phyloP scores from a whole-genome alignment of 306 rosid species.

The Cicer bijugum region DNA sequence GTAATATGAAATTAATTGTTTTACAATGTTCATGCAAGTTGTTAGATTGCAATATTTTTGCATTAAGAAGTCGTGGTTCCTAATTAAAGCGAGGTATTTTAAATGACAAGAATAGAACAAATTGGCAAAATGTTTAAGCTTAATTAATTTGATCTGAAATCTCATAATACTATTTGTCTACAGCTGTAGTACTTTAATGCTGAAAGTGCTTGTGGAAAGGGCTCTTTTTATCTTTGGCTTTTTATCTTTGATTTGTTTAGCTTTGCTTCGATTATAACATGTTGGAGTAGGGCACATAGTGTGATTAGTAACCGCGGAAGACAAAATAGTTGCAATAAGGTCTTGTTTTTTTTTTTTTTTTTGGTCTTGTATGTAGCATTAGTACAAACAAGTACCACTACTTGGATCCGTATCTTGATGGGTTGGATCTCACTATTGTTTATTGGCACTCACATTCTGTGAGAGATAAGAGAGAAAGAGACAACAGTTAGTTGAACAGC shows the following conservation, averaged over 20 bases:
- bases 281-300: neutral
- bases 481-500: neutral
- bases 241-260: neutral
- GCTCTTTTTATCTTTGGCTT: conserved; percentile 14
- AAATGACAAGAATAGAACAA: conserved; percentile 1
- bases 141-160: conserved; percentile 14
- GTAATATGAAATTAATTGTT: conserved; percentile 5
- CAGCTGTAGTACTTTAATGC: conserved; percentile 14
- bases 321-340: conserved; percentile 25
- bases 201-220: conserved; percentile 35
- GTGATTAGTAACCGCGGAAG: neutral
- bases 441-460: conserved; percentile 37
- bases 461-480: conserved; percentile 12
- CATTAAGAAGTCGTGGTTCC: conserved; percentile 5
- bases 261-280: neutral
- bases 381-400: conserved; percentile 39
- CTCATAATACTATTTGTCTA: neutral
- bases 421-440: conserved; percentile 58
- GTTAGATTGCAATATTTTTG: conserved; percentile 43
- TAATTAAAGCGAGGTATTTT: conserved; percentile 30
- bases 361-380: conserved; percentile 38
- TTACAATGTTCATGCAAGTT: conserved; percentile 39
- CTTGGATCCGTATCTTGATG: conserved; percentile 56
- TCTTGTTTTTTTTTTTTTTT: neutral
- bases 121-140: conserved; percentile 32